Conservation (phyloP, 768 basidiomycete genomes). For the Terana coerulea region DNA sequence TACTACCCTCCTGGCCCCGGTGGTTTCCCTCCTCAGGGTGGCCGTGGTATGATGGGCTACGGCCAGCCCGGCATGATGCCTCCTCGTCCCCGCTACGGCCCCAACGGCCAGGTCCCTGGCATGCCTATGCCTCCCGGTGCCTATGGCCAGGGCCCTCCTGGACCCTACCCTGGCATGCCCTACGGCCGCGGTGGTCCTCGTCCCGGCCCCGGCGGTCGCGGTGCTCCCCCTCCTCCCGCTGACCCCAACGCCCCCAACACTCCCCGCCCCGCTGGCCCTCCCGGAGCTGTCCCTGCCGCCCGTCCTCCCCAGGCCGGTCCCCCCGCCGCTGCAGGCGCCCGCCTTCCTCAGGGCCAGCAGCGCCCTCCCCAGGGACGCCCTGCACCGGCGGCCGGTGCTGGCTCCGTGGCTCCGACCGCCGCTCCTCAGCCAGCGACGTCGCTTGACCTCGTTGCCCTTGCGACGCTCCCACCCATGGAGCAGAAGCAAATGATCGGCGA, state of each 20-base stretch:
- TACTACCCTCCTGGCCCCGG: conserved; percentile 81
- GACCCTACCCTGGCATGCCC: conserved; percentile 66
- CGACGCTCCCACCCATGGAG: conserved; percentile 63
- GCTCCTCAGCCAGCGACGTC: conserved; percentile 28
- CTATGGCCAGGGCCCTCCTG: conserved; percentile 71
- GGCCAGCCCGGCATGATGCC: conserved; percentile 84
- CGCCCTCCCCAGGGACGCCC: conserved; percentile 27
- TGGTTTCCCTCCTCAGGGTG: conserved; percentile 73
- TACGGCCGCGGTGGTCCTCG: conserved; percentile 64
- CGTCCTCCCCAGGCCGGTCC: conserved; percentile 47
- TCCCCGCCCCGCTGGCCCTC: conserved; percentile 63
- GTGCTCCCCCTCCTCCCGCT: conserved; percentile 71
- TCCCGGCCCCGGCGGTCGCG: conserved; percentile 63
- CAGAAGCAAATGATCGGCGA: conserved; percentile 99
- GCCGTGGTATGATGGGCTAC: conserved; percentile 77
- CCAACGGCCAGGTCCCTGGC: conserved; percentile 66
- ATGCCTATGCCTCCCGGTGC: conserved; percentile 68
- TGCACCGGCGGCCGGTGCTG: conserved; percentile 23
- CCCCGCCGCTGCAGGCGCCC: conserved; percentile 30
- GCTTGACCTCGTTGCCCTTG: conserved; percentile 49
- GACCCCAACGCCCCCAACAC: conserved; percentile 52
- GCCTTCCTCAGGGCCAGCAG: conserved; percentile 28
- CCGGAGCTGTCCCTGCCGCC: conserved; percentile 42
- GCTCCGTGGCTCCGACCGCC: conserved; percentile 30
- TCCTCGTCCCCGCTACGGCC: conserved; percentile 81